These are phyloP conservation scores for Henckelia pumila DNA, from an alignment of 257 asterid genomes.

Conservation along the genomic window DNA sequence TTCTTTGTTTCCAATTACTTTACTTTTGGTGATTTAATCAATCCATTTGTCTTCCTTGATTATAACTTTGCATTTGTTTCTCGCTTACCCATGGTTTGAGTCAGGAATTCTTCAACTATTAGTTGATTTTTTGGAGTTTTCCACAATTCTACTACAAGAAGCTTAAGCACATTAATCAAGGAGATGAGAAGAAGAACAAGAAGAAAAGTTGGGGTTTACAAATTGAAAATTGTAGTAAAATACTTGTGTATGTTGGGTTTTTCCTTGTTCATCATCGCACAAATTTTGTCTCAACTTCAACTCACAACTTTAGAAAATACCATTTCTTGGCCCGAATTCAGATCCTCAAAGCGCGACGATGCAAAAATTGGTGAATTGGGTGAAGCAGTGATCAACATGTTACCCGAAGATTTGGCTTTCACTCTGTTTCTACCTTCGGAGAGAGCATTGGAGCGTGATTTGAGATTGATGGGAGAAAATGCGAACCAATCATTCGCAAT, in stretches of 20 bases:
- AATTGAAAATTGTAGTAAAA: constrained; percentile 31
- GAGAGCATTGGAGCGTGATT: constrained; percentile 37
- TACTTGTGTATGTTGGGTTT: constrained; percentile 23
- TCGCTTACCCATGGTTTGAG: background rate
- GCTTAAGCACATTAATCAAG: background rate
- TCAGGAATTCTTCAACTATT: background rate
- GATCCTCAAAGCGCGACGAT: background rate
- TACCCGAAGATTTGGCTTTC: constrained; percentile 44
- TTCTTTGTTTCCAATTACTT: too few species aligned
- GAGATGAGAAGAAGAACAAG: background rate
- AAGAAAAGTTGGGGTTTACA: constrained; percentile 15
- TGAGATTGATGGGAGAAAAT: constrained; percentile 30
- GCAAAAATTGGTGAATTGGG: constrained; percentile 34
- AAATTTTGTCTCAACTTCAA: constrained; percentile 31
- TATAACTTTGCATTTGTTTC: too few species aligned
- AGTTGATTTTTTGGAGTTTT: background rate
- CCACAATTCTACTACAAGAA: background rate
- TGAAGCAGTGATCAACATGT: constrained; percentile 37
- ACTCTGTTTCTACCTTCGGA: constrained; percentile 46
- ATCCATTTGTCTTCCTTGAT: background rate
- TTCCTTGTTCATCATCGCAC: constrained; percentile 22
- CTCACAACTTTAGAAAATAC: background rate
- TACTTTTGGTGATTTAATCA: background rate
- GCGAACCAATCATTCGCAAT: constrained; percentile 34
- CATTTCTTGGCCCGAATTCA: background rate